These are phyloP conservation scores for Pseudocercospora pini-densiflorae DNA, from an alignment of 2,329 filamentous ascomycete genomes.

Conservation along the genomic window DNA sequence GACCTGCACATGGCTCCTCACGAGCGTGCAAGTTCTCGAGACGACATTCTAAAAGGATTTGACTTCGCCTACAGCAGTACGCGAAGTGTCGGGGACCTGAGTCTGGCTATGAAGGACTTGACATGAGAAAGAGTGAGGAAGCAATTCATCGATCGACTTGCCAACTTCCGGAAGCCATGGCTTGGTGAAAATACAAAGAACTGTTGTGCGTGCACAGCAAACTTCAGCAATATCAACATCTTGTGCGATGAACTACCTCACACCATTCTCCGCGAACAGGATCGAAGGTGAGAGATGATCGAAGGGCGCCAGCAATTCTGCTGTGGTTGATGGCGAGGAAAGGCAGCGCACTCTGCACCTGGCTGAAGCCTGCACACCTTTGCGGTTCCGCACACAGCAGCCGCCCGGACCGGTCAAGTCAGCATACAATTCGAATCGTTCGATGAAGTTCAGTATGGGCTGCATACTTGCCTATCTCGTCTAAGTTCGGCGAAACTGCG, in stretches of 20 bases:
- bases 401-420: neutral
- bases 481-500: slow-evolving; percentile 3
- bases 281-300: neutral
- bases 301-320: neutral
- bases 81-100: neutral
- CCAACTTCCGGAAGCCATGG: neutral
- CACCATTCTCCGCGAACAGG: neutral
- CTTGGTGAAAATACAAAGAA: too few species aligned
- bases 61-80: neutral
- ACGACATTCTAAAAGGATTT: neutral
- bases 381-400: neutral
- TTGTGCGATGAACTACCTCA: neutral
- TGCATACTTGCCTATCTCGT: neutral
- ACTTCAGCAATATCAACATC: neutral
- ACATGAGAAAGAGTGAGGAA: neutral
- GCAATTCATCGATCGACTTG: neutral
- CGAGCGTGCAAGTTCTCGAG: neutral
- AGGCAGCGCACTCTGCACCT: neutral
- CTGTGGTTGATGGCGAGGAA: neutral
- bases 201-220: too few species aligned
- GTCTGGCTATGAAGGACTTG: neutral
- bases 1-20: neutral
- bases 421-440: neutral
- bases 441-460: neutral
- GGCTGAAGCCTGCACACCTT: neutral